phyloP scores from a whole-genome alignment of 2,329 filamentous ascomycete genomes.

The Colletotrichum sojae region DNA sequence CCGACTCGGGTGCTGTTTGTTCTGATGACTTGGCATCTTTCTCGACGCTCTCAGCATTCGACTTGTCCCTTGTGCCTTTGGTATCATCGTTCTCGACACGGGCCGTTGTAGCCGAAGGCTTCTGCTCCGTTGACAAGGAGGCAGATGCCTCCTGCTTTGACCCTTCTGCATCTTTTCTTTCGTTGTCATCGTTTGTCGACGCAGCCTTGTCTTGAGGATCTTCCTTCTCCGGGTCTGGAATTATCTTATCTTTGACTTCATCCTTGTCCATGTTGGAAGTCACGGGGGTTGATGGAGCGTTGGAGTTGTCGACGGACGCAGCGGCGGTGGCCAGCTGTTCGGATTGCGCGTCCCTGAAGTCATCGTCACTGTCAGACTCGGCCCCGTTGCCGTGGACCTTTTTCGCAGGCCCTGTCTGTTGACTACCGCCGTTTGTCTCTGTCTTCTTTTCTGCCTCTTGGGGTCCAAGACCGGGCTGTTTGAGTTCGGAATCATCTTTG shows the following conservation, averaged over 20 bases:
- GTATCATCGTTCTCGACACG: not conserved
- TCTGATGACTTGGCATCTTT: not conserved
- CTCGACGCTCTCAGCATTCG: not conserved
- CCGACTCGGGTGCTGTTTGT: not conserved
- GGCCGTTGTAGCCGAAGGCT: not conserved
- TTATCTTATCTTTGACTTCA: constrained; percentile 12
- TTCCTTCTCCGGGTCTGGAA: constrained; percentile 24
- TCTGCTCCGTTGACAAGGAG: not conserved
- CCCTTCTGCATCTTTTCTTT: constrained; percentile 5
- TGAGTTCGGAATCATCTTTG: constrained; percentile 19
- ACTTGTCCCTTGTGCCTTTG: not conserved
- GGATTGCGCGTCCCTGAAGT: constrained; percentile 48
- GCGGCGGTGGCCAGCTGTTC: constrained; percentile 29
- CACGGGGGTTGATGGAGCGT: constrained; percentile 30
- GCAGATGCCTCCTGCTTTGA: not conserved
- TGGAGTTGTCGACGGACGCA: constrained; percentile 31
- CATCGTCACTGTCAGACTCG: constrained; percentile 47
- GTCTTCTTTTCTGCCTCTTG: constrained; percentile 32
- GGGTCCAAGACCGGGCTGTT: constrained; percentile 18
- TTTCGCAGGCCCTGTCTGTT: constrained; percentile 34
- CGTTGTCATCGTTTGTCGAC: not conserved
- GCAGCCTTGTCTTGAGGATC: constrained; percentile 2
- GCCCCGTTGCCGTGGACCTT: constrained; percentile 23
- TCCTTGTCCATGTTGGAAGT: constrained; percentile 31
- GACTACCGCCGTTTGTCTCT: constrained; percentile 13